phyloP scores from a whole-genome alignment of 495 filamentous ascomycete species.

The Alectoria sarmentosa region DNA sequence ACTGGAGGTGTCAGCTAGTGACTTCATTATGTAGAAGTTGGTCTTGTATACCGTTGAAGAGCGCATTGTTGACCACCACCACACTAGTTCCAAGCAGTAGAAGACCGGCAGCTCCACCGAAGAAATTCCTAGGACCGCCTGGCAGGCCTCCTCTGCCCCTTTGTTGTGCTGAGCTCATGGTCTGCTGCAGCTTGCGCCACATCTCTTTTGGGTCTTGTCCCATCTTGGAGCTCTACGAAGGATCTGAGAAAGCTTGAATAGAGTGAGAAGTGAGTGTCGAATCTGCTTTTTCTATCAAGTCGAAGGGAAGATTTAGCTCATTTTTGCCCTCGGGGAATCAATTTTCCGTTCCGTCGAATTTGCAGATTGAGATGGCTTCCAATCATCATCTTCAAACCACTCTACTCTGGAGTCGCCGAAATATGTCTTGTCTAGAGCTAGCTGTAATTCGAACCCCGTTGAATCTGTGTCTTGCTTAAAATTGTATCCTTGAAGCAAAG shows the following conservation, averaged over 20 bases:
- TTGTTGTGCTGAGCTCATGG: conserved; percentile 44
- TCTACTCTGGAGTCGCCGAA: neutral
- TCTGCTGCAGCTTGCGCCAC: conserved; percentile 56
- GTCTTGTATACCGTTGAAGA: conserved; percentile 72
- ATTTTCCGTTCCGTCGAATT: neutral
- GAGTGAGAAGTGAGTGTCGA: neutral
- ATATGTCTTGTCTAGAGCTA: neutral
- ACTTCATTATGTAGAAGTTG: neutral
- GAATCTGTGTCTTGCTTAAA: neutral
- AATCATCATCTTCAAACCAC: neutral
- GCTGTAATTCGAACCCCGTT: neutral
- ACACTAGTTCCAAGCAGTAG: conserved; percentile 58
- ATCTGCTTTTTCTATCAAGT: neutral
- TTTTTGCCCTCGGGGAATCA: neutral
- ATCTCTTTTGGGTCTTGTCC: conserved; percentile 56
- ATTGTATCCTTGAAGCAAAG: neutral
- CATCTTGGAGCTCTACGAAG: conserved; percentile 26
- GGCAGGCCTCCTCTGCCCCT: conserved; percentile 38
- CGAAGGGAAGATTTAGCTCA: conserved; percentile 9
- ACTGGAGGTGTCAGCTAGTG: conserved; percentile 44
- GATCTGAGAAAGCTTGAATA: neutral
- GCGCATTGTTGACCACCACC: conserved; percentile 66
- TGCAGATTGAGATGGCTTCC: neutral
- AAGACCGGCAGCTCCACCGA: conserved; percentile 49
- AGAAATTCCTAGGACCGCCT: conserved; percentile 36